Evolutionary conservation across 257 asterid genomes (phyloP).

Genomic region (Salvia rosmarinus): DNA sequence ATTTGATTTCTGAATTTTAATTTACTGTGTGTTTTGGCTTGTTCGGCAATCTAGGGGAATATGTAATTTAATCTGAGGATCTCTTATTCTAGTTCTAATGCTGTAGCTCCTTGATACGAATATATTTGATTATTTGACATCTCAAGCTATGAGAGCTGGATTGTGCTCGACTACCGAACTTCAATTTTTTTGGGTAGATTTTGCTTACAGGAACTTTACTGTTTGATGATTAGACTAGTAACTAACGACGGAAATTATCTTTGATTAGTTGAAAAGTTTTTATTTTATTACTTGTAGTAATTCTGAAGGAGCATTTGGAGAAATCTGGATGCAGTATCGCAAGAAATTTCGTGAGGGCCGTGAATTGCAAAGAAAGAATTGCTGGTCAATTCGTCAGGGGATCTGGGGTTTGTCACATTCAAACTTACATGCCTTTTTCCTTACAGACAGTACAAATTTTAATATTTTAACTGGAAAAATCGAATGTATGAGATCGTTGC

Average conservation of each 20-base stretch:
- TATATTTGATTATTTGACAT: not conserved
- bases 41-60: not conserved
- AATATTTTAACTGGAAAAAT: too few relatives aligned
- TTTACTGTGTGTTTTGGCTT: not conserved
- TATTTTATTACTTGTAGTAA: not conserved
- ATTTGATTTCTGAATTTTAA: not conserved
- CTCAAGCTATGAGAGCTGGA: not conserved
- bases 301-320: not conserved
- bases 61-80: not conserved
- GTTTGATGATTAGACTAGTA: not conserved
- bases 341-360: too few relatives aligned
- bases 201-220: not conserved
- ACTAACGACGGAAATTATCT: not conserved
- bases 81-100: not conserved
- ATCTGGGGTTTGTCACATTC: too few relatives aligned
- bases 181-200: not conserved
- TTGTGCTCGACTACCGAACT: not conserved
- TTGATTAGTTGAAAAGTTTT: slow-evolving; percentile 4
- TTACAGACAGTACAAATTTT: too few relatives aligned
- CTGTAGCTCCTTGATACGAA: not conserved
- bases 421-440: too few relatives aligned
- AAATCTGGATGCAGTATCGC: too few relatives aligned
- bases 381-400: too few relatives aligned
- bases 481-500: too few relatives aligned
- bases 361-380: too few relatives aligned